A percentile compares a stretch with the other conserved stretches of the same genome.
Conservation (phyloP, 768 basidiomycete species). For the Chalciporus pseudorubinellus region DNA sequence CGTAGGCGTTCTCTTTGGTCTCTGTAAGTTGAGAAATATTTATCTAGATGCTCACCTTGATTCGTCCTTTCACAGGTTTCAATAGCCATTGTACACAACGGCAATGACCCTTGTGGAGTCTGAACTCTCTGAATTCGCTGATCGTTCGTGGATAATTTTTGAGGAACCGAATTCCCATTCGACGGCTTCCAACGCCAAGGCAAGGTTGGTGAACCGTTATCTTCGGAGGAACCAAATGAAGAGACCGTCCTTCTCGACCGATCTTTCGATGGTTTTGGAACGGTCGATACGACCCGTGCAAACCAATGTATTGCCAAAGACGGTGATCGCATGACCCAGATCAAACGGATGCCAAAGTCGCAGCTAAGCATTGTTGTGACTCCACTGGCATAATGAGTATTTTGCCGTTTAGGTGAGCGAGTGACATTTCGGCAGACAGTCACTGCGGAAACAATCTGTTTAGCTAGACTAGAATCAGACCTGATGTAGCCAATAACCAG, state of each 20-base stretch:
- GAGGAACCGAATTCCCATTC: constrained; percentile 24
- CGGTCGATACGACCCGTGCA: background rate
- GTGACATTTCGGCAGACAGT: background rate
- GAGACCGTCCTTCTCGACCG: background rate
- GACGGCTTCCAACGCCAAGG: background rate
- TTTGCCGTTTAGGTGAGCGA: constrained; percentile 66
- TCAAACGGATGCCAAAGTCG: constrained; percentile 69
- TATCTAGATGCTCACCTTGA: background rate
- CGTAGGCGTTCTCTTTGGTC: constrained; percentile 83
- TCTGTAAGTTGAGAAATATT: constrained; percentile 48
- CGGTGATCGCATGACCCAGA: constrained; percentile 25
- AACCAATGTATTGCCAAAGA: background rate
- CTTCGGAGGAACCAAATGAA: background rate
- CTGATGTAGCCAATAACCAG: no score
- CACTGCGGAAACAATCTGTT: no score
- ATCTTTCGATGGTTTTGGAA: background rate
- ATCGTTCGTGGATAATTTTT: constrained; percentile 48
- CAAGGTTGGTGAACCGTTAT: background rate
- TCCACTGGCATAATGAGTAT: constrained; percentile 81
- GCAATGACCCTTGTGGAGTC: constrained; percentile 88
- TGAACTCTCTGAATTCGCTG: constrained; percentile 80
- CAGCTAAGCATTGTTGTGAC: constrained; percentile 76
- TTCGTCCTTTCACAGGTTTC: constrained; percentile 44
- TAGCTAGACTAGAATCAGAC: no score
- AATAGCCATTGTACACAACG: constrained; percentile 76